Conservation (phyloP, 2,329 filamentous ascomycete species). For the Aschersonia sp. region DNA sequence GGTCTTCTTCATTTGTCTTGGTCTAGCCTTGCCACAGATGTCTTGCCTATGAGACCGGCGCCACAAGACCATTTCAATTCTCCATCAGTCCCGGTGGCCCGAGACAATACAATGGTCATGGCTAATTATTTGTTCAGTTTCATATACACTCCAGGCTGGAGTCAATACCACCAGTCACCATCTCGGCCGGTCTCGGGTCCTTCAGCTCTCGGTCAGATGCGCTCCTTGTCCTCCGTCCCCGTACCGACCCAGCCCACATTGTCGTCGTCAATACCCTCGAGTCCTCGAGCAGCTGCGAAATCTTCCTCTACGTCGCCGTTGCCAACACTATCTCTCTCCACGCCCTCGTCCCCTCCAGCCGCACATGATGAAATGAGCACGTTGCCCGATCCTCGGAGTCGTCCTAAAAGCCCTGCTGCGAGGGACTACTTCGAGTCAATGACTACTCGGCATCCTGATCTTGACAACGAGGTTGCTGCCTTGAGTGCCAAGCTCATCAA, state of each 20-base stretch:
- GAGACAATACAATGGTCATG: constrained; percentile 3
- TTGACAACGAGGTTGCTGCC: constrained; percentile 65
- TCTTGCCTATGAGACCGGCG: background rate
- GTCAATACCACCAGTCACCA: constrained; percentile 22
- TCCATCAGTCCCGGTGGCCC: background rate
- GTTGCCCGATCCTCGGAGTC: constrained; percentile 48
- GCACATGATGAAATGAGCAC: constrained; percentile 53
- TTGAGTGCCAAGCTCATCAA: constrained; percentile 93
- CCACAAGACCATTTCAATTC: background rate
- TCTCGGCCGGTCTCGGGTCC: constrained; percentile 13
- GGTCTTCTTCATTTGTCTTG: background rate
- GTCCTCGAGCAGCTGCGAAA: constrained; percentile 19
- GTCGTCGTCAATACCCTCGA: constrained; percentile 17
- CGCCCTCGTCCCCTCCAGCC: constrained; percentile 19
- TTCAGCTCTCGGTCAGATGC: constrained; percentile 29
- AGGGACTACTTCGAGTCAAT: constrained; percentile 17
- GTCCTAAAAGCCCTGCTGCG: constrained; percentile 32
- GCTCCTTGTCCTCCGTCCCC: constrained; percentile 39
- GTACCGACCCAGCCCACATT: constrained; percentile 17
- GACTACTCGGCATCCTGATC: constrained; percentile 35
- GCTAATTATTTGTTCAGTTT: constrained; percentile 24
- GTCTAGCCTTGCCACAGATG: background rate
- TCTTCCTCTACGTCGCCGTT: constrained; percentile 22
- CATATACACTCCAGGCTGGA: constrained; percentile 38
- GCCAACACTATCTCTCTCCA: constrained; percentile 22